Evolutionary conservation across 169 alveolate genomes (phyloP).

Genomic region (Cryptosporidium baileyi): DNA sequence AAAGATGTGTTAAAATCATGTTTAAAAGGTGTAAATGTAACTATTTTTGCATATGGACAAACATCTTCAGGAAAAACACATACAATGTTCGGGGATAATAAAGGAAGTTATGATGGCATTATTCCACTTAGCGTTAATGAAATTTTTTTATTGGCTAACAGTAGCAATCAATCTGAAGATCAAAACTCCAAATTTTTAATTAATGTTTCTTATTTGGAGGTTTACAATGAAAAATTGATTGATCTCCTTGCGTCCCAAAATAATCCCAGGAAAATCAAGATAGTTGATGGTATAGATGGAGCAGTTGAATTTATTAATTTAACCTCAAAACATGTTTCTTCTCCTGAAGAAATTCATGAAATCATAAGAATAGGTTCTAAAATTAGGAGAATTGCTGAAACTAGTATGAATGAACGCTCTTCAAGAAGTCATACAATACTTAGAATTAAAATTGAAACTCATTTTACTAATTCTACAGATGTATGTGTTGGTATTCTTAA

Average conservation of each 20-base stretch:
- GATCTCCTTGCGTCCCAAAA: slow-evolving; percentile 71
- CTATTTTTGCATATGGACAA: slow-evolving; percentile 89
- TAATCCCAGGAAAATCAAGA: slow-evolving; percentile 5
- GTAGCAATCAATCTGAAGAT: neutral
- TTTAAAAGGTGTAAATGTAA: slow-evolving; percentile 88
- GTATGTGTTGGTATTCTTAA: slow-evolving; percentile 81
- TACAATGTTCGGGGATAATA: slow-evolving; percentile 80
- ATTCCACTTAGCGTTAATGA: slow-evolving; percentile 59
- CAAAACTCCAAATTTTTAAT: neutral
- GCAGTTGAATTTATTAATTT: slow-evolving; percentile 32
- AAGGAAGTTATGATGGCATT: slow-evolving; percentile 60
- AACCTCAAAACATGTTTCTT: slow-evolving; percentile 18
- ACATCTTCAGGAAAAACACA: slow-evolving; percentile 91
- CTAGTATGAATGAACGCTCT: slow-evolving; percentile 76
- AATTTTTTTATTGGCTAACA: neutral
- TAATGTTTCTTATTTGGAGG: slow-evolving; percentile 73
- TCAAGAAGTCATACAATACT: slow-evolving; percentile 77
- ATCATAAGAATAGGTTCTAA: slow-evolving; percentile 70
- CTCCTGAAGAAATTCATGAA: slow-evolving; percentile 30
- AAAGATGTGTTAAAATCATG: slow-evolving; percentile 76
- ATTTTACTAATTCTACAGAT: slow-evolving; percentile 41
- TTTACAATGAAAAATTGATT: slow-evolving; percentile 75
- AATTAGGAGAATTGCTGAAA: slow-evolving; percentile 73
- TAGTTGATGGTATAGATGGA: slow-evolving; percentile 67
- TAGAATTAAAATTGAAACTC: slow-evolving; percentile 71